Base-by-base conservation (phyloP, 2,329 filamentous ascomycete genomes). In the Verticillium tricorpus region DNA sequence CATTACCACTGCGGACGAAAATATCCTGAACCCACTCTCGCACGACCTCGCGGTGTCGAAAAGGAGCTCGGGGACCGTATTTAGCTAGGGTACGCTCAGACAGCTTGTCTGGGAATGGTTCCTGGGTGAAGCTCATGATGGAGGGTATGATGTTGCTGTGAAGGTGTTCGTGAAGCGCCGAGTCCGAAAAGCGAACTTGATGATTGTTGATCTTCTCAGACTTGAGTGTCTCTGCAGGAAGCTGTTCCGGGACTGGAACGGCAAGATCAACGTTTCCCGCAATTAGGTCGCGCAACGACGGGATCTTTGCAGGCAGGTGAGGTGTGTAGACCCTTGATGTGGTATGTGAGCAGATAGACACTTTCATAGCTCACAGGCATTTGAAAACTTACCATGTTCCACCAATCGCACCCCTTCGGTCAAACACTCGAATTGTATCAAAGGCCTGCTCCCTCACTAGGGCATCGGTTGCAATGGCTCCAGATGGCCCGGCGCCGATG, bases 111-210 rank as follows among this genome's bases (percentile, higher is more conserved):
- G 83, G 79, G 50, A 75, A 72, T 1, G 78, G 76, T 60, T 87
- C 83, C 62, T 83, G 77, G 0, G 82, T 82, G 65, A 80, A 87
- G 9, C 77, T 77, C 85, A 88, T 87, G 7, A 82, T 78, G 5
- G 76, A 71, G 0, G 79, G 78, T 52, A 80, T 80, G 59, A 87
- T 82, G 67, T 87, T 88, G 35, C 82, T 86, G 64, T 87, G 82
- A 25, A 88, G 71, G n/a, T 81, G 76, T 14, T 82, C 80, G 65
- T 88, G 85, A 28, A 85, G 77, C 1, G 81, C 79, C 0, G 82
- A 81, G 62, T 85, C 82, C 1, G 76, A 76, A 66, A 81, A 84
- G 6, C 82, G 78, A 37, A 77, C 71, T 62, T 80, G 76, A 14
- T 74, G 69, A 9, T 62, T 67, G 56, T 73, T 74, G 31, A 73